Evolutionary conservation across 768 basidiomycete genomes (phyloP).

Genomic region (Galerina sulciceps): DNA sequence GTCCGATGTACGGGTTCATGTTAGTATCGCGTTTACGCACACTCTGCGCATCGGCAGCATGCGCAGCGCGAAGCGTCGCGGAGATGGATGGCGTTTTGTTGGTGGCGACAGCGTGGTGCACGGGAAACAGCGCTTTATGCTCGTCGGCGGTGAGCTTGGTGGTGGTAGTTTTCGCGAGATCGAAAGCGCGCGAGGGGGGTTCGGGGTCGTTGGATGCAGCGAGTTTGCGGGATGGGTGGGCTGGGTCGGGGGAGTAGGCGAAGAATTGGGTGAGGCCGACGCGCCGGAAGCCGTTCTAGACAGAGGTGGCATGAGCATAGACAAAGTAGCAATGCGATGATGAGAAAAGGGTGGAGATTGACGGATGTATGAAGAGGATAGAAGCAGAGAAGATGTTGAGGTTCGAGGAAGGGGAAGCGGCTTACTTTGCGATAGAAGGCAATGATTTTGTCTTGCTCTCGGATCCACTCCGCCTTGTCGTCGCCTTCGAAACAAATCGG

Average conservation of each 20-base stretch:
- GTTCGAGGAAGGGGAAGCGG: background rate
- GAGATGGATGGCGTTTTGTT: background rate
- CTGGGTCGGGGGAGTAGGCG: conserved; percentile 21
- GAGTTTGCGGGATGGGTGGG: conserved; percentile 25
- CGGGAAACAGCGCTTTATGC: background rate
- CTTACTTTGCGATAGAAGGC: conserved; percentile 9
- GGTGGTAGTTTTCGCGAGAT: background rate
- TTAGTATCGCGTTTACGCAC: background rate
- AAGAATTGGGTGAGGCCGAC: conserved; percentile 28
- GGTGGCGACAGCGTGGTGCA: conserved; percentile 4
- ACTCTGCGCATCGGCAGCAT: background rate
- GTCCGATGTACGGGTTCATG: too few species aligned
- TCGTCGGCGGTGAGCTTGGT: background rate
- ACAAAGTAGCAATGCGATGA: too few species aligned
- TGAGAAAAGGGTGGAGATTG: background rate
- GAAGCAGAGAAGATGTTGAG: background rate
- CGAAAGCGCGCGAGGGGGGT: background rate
- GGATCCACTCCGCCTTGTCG: background rate
- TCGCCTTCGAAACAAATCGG: background rate
- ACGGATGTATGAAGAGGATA: background rate
- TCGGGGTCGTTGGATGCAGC: conserved; percentile 1
- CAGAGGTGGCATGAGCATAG: background rate
- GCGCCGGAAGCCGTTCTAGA: conserved; percentile 28
- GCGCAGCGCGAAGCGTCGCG: background rate
- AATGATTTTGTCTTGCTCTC: background rate